Percentiles rank a stretch among this genome's conserved stretches.
phyloP scores from a whole-genome alignment of 495 filamentous ascomycete species.

The Aspergillus ellipticus region DNA sequence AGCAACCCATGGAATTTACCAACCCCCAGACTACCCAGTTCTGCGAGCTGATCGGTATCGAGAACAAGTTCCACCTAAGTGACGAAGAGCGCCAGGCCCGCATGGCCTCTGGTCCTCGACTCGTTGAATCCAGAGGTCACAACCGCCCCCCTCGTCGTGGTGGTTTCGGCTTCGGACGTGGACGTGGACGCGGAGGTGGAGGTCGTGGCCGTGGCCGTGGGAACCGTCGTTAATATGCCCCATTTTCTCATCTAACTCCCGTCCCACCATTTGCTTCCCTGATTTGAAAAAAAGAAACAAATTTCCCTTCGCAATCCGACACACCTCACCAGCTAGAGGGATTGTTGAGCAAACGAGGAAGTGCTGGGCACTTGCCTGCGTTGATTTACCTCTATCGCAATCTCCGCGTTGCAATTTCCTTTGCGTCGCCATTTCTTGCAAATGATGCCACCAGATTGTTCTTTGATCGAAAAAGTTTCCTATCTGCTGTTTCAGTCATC shows the following conservation, averaged over 20 bases:
- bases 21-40: conserved; percentile 78
- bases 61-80: conserved; percentile 68
- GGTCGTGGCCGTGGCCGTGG: conserved; percentile 12
- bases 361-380: background rate
- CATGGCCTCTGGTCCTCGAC: conserved; percentile 30
- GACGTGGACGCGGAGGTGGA: conserved; percentile 21
- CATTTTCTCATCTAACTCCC: background rate
- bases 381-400: background rate
- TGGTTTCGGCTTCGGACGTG: conserved; percentile 16
- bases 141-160: conserved; percentile 8
- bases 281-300: background rate
- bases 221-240: background rate
- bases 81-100: conserved; percentile 63
- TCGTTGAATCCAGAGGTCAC: conserved; percentile 18
- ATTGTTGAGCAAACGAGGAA: background rate
- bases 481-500: too few species aligned
- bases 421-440: background rate
- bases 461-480: too few species aligned
- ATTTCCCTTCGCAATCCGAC: background rate
- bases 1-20: conserved; percentile 68
- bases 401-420: background rate
- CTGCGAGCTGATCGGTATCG: conserved; percentile 71
- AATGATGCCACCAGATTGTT: background rate
- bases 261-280: background rate
- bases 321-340: background rate